Base-by-base conservation (phyloP, 148 eudicot genomes). In the Suaeda aralocaspica region DNA sequence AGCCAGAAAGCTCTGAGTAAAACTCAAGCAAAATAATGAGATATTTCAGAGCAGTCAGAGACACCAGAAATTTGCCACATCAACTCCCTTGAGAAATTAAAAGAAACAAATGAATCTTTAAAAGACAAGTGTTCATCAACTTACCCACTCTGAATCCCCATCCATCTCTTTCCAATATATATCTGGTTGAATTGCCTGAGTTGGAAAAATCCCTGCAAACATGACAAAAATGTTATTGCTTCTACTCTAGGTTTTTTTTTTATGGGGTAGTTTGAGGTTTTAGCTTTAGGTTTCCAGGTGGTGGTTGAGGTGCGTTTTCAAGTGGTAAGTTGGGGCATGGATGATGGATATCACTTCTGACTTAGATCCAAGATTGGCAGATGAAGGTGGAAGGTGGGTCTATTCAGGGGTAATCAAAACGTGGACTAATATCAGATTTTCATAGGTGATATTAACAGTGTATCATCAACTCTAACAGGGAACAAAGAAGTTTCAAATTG, bases 61-160 rank as follows among this genome's bases (percentile, higher is more conserved):
- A 24, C 64, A 56, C 18, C 21, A 59, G 39, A 55, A 52, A 52
- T 4, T 26, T 19, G 39, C 64, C 24, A n/a, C 6, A 16, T 7
- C 42, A 28, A 60, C 7, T 25, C 25, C 48, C 33, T 46, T 24
- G 25, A 28, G 42, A 22, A 21, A 36, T 5, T 13, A 19, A 34
- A 25, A 6, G 12, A 34, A 26, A 24, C 34, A 49, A 51, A 28
- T 16, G 1, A 22, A 62, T 60, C 31, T 66, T 29, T 29, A 15
- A 44, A 73, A 48, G 16, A 51, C 31, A 72, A 60, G 29, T n/a
- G 57, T 21, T 74, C 53, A 68, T 61, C 55, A 69, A 63, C 85
- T 80, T 81, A 94, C 99, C 99, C 99, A 94, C 73, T 94, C 99
- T 18, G 98, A 85, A 77, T 94, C 96, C 74, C 82, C 91, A 68